Conservation (phyloP, 2,329 filamentous ascomycete species). For the Penicillium sp. region DNA sequence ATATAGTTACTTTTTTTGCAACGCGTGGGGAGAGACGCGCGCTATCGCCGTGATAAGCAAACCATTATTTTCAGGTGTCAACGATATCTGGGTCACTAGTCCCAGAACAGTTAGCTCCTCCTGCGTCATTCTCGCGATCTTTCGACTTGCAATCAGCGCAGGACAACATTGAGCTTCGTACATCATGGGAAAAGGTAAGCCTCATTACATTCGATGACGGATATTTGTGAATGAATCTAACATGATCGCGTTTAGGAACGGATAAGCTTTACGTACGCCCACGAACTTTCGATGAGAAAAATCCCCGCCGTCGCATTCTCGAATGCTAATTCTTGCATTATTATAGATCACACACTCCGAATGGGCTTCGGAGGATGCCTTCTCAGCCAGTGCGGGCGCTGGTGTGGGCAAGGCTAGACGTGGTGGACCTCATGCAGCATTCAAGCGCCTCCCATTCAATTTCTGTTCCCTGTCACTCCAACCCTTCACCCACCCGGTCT, state of each 20-base stretch:
- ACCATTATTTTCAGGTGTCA: not conserved
- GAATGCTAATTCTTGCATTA: conserved; percentile 18
- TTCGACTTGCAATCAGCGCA: conserved; percentile 9
- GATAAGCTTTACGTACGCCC: conserved; percentile 51
- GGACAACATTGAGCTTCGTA: conserved; percentile 9
- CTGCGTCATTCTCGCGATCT: conserved; percentile 18
- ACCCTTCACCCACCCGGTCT: conserved; percentile 92
- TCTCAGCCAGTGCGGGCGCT: conserved; percentile 75
- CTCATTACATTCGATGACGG: conserved; percentile 1
- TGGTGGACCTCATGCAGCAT: conserved; percentile 59
- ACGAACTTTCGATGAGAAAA: not conserved
- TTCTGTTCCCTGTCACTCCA: conserved; percentile 96
- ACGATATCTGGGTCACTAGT: conserved; percentile 1
- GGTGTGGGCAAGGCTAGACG: conserved; percentile 59
- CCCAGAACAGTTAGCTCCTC: conserved; percentile 16
- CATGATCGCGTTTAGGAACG: conserved; percentile 38
- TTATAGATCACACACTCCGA: conserved; percentile 88
- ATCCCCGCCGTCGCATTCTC: conserved; percentile 10
- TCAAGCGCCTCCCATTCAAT: conserved; percentile 93
- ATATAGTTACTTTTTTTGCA: not conserved
- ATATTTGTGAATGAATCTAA: not conserved
- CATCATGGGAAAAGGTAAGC: conserved; percentile 33
- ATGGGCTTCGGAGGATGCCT: conserved; percentile 90
- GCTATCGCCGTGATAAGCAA: not conserved
- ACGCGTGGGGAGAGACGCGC: conserved; percentile 2